These are phyloP conservation scores for Lactarius hengduanensis DNA, from an alignment of 768 basidiomycete genomes.

Conservation along the genomic window DNA sequence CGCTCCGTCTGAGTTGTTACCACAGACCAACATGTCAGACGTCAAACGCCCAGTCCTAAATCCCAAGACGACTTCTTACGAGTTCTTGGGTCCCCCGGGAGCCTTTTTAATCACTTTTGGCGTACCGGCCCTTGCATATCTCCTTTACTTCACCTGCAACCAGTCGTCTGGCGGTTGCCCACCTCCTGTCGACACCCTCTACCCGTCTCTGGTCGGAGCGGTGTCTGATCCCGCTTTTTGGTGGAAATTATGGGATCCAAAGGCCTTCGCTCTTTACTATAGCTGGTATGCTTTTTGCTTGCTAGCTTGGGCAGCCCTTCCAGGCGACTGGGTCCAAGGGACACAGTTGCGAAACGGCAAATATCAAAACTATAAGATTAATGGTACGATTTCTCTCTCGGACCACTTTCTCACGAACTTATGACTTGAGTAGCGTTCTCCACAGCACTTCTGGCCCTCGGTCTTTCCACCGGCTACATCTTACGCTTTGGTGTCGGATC, in stretches of 20 bases:
- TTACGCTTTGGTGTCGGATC: slow-evolving; percentile 70
- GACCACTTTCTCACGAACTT: not conserved
- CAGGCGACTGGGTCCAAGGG: slow-evolving; percentile 46
- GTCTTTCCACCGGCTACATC: slow-evolving; percentile 66
- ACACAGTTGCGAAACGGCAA: slow-evolving; percentile 63
- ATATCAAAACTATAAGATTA: slow-evolving; percentile 87
- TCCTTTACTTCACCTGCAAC: slow-evolving; percentile 75
- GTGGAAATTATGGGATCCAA: slow-evolving; percentile 76
- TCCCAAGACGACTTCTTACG: slow-evolving; percentile 69
- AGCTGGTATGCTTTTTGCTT: slow-evolving; percentile 93
- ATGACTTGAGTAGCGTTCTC: slow-evolving; percentile 61
- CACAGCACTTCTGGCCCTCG: slow-evolving; percentile 80
- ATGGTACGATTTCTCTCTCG: slow-evolving; percentile 57
- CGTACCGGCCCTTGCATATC: slow-evolving; percentile 70
- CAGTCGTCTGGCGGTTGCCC: slow-evolving; percentile 70
- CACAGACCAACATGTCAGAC: slow-evolving; percentile 14
- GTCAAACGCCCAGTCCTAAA: slow-evolving; percentile 42
- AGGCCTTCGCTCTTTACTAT: slow-evolving; percentile 73
- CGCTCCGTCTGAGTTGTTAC: not conserved
- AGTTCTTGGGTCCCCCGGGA: slow-evolving; percentile 82
- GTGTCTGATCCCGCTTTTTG: slow-evolving; percentile 59
- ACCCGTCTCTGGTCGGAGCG: slow-evolving; percentile 45
- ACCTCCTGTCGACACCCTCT: slow-evolving; percentile 45
- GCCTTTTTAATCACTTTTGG: slow-evolving; percentile 66
- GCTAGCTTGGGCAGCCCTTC: slow-evolving; percentile 76